A percentile compares a stretch with the other conserved stretches of the same genome.
These are phyloP conservation scores for Cenchrus americanus DNA, from an alignment of 176 grass and related monocot species.

Conservation along the genomic window DNA sequence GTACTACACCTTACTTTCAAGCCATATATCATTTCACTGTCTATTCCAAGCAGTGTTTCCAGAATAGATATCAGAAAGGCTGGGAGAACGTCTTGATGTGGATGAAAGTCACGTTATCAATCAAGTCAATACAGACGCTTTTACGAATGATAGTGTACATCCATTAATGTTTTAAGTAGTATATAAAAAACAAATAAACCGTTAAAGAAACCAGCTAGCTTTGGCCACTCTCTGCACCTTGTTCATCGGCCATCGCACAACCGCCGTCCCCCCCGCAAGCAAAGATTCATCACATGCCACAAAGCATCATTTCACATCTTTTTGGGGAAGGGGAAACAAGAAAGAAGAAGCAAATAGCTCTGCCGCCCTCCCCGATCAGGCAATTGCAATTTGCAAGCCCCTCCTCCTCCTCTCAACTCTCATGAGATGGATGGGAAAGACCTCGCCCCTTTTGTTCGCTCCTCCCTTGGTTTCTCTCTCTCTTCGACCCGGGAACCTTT, in stretches of 20 bases:
- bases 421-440: constrained; percentile 25
- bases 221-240: not conserved
- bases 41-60: not conserved
- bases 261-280: not conserved
- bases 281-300: not conserved
- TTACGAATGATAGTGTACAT: not conserved
- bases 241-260: not conserved
- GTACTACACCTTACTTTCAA: too few species aligned
- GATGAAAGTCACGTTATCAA: not conserved
- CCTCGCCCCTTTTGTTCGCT: not conserved
- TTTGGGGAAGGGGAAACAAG: not conserved
- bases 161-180: not conserved
- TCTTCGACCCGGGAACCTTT: not conserved
- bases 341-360: not conserved
- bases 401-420: too few species aligned
- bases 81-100: not conserved
- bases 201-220: too few species aligned
- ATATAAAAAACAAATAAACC: too few species aligned
- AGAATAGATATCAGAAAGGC: not conserved
- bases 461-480: too few species aligned
- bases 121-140: not conserved
- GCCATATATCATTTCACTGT: not conserved
- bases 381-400: not conserved
- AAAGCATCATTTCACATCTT: constrained; percentile 9
- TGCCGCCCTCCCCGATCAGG: not conserved